Conservation (phyloP, 108 stramenopile species). For the Stephanodiscus minutulus region DNA sequence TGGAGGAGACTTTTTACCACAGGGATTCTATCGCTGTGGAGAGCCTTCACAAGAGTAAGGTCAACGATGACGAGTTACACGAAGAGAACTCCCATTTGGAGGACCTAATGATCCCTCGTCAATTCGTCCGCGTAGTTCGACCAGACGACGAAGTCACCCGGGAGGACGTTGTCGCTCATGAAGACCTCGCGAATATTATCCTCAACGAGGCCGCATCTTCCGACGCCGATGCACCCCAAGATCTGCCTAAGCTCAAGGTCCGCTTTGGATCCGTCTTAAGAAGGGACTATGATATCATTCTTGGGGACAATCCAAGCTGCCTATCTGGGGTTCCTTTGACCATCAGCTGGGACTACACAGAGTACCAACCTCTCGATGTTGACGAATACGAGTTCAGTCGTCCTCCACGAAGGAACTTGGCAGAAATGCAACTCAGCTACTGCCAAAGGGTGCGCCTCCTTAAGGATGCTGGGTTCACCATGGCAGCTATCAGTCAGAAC, state of each 20-base stretch:
- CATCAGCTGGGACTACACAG: constrained; percentile 69
- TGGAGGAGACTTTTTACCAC: no score
- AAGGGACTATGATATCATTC: constrained; percentile 58
- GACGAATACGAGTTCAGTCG: constrained; percentile 60
- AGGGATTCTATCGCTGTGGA: no score
- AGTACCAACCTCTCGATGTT: constrained; percentile 36
- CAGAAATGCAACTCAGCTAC: constrained; percentile 55
- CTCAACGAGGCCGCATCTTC: not conserved
- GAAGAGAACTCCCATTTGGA: constrained; percentile 23
- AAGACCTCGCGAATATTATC: not conserved
- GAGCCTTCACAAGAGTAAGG: not conserved
- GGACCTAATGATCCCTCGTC: constrained; percentile 20
- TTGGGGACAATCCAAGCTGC: constrained; percentile 69
- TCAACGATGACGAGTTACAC: constrained; percentile 14
- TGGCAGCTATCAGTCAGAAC: constrained; percentile 44
- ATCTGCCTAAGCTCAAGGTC: not conserved
- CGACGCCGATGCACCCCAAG: not conserved
- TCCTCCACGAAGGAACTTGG: constrained; percentile 31
- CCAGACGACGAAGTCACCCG: not conserved
- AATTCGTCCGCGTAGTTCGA: not conserved
- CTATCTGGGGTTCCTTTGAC: constrained; percentile 63
- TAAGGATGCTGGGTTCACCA: constrained; percentile 37
- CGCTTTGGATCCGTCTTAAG: constrained; percentile 33
- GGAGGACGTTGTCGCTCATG: constrained; percentile 2
- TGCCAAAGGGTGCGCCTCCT: constrained; percentile 55